These are phyloP conservation scores for Cladophialophora immunda DNA, from an alignment of 2,329 filamentous ascomycete species.

Conservation along the genomic window DNA sequence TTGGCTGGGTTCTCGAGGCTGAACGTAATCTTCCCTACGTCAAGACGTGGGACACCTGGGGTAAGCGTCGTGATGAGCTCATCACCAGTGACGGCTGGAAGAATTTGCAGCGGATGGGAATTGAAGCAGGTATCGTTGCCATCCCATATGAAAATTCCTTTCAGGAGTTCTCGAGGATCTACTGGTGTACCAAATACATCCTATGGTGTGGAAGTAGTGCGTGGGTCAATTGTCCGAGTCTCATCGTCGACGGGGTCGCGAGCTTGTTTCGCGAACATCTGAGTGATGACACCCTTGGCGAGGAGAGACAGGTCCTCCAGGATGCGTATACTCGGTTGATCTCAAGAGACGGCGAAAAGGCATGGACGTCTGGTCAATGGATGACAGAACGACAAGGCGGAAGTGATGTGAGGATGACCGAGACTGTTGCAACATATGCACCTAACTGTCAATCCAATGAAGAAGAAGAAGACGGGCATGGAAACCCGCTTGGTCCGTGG, in stretches of 20 bases:
- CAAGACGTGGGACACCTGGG: slow-evolving; percentile 3
- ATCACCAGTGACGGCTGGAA: background rate
- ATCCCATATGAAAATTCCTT: background rate
- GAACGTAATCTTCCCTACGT: slow-evolving; percentile 21
- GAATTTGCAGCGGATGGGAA: background rate
- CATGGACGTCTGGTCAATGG: slow-evolving; percentile 50
- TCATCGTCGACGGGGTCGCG: too few species aligned
- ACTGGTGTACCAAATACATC: too few species aligned
- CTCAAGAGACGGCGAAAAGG: too few species aligned
- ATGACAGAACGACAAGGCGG: slow-evolving; percentile 50
- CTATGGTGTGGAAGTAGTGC: too few species aligned
- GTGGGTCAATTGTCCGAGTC: too few species aligned
- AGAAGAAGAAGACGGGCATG: slow-evolving; percentile 41
- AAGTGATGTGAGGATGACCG: slow-evolving; percentile 47
- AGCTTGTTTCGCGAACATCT: too few species aligned
- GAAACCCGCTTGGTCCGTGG: slow-evolving; percentile 59
- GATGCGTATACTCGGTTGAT: too few species aligned
- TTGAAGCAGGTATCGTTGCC: background rate
- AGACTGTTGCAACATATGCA: slow-evolving; percentile 43
- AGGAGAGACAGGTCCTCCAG: slow-evolving; percentile 36
- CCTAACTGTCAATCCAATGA: slow-evolving; percentile 16
- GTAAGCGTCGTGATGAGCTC: background rate
- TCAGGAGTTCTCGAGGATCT: background rate
- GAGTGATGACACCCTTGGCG: background rate
- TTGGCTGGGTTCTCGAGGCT: slow-evolving; percentile 10